Conservation (phyloP, 2,329 filamentous ascomycete genomes). For the Trichoderma endophyticum region DNA sequence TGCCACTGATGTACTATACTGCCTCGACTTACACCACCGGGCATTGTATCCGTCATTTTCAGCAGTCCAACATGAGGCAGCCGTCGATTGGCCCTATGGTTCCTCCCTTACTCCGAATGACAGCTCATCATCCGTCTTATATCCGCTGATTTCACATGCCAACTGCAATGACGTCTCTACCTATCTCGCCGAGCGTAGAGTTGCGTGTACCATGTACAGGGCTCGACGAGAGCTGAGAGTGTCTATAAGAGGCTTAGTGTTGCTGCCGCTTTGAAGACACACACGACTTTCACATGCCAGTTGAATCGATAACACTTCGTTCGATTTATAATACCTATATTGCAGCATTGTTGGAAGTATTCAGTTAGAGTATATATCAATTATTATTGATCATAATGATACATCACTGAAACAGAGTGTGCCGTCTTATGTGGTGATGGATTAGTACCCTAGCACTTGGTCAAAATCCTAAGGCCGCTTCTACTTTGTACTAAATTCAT, state of each 20-base stretch:
- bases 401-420: neutral
- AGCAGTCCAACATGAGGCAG: neutral
- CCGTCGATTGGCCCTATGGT: neutral
- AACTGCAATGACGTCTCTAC: slow-evolving; percentile 37
- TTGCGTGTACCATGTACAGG: neutral
- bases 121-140: neutral
- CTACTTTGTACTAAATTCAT: neutral
- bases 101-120: neutral
- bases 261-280: neutral
- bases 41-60: neutral
- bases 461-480: neutral
- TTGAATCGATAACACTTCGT: too few relatives aligned
- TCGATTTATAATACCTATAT: neutral
- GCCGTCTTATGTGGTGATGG: neutral
- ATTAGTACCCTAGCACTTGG: neutral
- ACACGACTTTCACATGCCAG: slow-evolving; percentile 7
- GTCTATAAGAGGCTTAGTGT: neutral
- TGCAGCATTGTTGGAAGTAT: neutral
- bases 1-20: neutral
- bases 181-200: slow-evolving; percentile 25
- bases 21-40: neutral
- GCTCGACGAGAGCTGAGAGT: neutral
- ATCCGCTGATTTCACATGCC: slow-evolving; percentile 20
- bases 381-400: neutral
- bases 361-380: neutral